Evolutionary conservation across 257 asterid genomes (phyloP).

Genomic region (Lycium ferocissimum): DNA sequence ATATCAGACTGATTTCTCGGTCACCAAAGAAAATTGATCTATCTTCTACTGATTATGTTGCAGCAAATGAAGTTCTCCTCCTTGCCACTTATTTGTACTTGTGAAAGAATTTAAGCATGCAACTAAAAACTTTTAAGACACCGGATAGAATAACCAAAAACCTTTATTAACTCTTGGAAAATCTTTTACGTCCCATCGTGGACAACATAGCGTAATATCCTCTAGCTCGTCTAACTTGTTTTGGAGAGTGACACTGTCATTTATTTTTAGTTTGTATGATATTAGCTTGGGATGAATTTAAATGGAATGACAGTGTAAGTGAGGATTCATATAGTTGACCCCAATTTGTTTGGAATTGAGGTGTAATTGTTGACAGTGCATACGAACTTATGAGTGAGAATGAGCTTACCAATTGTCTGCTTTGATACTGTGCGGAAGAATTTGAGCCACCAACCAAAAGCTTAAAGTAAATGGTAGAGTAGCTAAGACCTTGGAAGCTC

Average conservation of each 20-base stretch:
- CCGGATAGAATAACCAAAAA: background rate
- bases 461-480: background rate
- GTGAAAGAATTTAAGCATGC: background rate
- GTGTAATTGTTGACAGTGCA: background rate
- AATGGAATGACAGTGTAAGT: background rate
- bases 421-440: background rate
- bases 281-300: background rate
- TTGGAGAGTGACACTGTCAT: background rate
- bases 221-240: background rate
- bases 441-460: background rate
- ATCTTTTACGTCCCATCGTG: background rate
- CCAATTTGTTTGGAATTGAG: constrained; percentile 18
- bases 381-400: constrained; percentile 12
- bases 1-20: background rate
- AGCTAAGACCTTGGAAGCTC: background rate
- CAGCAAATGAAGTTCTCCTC: constrained; percentile 13
- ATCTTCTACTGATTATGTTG: background rate
- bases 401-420: constrained; percentile 16
- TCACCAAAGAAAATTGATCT: background rate
- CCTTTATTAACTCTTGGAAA: constrained; percentile 14
- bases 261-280: constrained; percentile 2
- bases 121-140: constrained; percentile 7
- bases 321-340: background rate
- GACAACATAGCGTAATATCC: background rate
- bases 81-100: constrained; percentile 1